These are phyloP conservation scores for Tylopilus orsonianus DNA, from an alignment of 1,284 basidiomycete genomes.

Conservation along the genomic window DNA sequence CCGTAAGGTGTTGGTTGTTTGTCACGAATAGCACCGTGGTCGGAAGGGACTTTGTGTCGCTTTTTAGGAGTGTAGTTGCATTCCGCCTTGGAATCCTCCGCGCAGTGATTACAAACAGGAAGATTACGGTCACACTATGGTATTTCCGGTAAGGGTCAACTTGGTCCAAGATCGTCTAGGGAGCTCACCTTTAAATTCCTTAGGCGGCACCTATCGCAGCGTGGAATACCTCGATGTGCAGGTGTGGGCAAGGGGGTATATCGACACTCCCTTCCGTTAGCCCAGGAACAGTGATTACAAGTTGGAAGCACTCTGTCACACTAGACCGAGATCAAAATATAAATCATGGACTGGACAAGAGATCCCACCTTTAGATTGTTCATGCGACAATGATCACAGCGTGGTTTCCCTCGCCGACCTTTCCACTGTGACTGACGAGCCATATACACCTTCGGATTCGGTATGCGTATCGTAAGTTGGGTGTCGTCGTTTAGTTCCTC, in stretches of 20 bases:
- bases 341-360: constrained; percentile 5
- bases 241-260: constrained; percentile 73
- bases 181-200: constrained; percentile 62
- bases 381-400: constrained; percentile 68
- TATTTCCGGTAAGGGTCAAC: constrained; percentile 6
- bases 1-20: constrained; percentile 41
- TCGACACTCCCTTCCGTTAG: constrained; percentile 58
- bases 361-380: constrained; percentile 66
- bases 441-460: constrained; percentile 55
- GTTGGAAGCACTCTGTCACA: constrained; percentile 68
- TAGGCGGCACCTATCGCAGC: constrained; percentile 66
- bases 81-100: constrained; percentile 47
- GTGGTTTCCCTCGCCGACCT: constrained; percentile 66
- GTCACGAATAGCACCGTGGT: constrained; percentile 41
- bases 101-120: constrained; percentile 67
- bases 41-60: constrained; percentile 53
- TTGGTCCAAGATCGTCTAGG: constrained; percentile 1
- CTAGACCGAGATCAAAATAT: constrained; percentile 36
- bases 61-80: constrained; percentile 73
- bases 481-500: constrained; percentile 53
- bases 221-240: constrained; percentile 69
- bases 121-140: constrained; percentile 65
- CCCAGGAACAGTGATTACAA: constrained; percentile 74
- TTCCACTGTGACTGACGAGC: constrained; percentile 68
- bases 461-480: constrained; percentile 63